phyloP scores from a whole-genome alignment of 257 asterid genomes.

The Sherardia arvensis region DNA sequence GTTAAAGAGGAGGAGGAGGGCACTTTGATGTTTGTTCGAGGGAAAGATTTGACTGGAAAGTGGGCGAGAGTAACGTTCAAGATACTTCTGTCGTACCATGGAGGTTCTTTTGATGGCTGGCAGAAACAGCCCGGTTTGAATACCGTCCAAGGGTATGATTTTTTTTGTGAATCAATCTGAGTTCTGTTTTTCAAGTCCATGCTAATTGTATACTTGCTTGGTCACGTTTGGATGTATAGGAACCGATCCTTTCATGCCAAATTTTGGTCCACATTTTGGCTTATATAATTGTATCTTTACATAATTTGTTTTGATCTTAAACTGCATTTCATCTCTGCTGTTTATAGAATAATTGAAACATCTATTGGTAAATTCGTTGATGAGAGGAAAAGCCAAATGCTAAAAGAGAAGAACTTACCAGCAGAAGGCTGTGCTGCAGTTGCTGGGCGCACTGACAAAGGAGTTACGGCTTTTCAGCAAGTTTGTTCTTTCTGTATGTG shows the following conservation, averaged over 20 bases:
- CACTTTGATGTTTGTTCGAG: conserved; percentile 25
- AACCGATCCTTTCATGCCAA: neutral
- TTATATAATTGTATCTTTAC: too few relatives aligned
- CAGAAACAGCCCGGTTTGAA: conserved; percentile 87
- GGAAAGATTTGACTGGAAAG: conserved; percentile 48
- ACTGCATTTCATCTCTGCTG: conserved; percentile 8
- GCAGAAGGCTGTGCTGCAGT: conserved; percentile 64
- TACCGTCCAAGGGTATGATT: conserved; percentile 73
- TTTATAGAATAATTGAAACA: conserved; percentile 58
- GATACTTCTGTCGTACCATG: conserved; percentile 75
- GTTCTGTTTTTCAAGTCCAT: neutral
- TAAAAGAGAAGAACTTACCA: conserved; percentile 74
- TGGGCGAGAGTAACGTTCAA: conserved; percentile 84
- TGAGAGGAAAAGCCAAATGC: conserved; percentile 57
- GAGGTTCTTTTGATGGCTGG: conserved; percentile 95
- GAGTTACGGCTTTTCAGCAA: conserved; percentile 89
- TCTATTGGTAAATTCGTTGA: conserved; percentile 79
- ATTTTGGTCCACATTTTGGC: neutral
- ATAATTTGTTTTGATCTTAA: neutral
- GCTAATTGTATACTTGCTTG: neutral
- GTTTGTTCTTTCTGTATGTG: conserved; percentile 92
- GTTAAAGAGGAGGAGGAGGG: conserved; percentile 34
- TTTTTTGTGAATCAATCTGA: conserved; percentile 3
- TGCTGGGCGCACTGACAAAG: conserved; percentile 98
- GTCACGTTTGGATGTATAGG: neutral